Conservation (phyloP, 148 eudicot species). For the Spergularia bocconei region DNA sequence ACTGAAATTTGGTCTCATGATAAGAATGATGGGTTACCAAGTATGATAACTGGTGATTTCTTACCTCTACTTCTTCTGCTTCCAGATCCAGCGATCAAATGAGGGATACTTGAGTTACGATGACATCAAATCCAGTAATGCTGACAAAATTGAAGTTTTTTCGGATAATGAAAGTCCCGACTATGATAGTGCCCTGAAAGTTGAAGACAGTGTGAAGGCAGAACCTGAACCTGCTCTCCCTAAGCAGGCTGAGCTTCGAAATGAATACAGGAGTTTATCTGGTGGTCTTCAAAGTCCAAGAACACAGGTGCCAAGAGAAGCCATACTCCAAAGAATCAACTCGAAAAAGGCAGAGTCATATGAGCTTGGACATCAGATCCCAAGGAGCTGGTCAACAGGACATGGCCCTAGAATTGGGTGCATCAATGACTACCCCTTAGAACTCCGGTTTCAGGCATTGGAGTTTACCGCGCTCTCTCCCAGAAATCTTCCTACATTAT, state of each 20-base stretch:
- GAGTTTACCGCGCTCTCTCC: conserved; percentile 77
- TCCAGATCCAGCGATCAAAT: conserved; percentile 52
- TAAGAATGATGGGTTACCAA: not conserved
- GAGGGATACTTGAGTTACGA: conserved; percentile 56
- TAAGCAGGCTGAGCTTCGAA: conserved; percentile 30
- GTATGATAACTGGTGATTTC: not conserved
- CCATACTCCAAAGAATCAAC: conserved; percentile 64
- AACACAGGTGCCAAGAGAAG: conserved; percentile 53
- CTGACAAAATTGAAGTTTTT: conserved; percentile 17
- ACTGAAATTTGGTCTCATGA: not conserved
- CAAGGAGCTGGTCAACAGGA: conserved; percentile 72
- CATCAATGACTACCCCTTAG: conserved; percentile 74
- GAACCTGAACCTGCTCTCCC: conserved; percentile 27
- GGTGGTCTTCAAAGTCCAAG: conserved; percentile 84
- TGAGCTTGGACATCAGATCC: conserved; percentile 67
- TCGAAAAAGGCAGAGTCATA: conserved; percentile 62
- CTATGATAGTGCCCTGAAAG: conserved; percentile 18
- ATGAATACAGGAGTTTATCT: conserved; percentile 57
- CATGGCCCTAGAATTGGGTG: conserved; percentile 89
- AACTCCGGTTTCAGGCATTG: conserved; percentile 70
- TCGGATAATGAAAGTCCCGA: conserved; percentile 30
- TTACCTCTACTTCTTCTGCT: conserved; percentile 7
- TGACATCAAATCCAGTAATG: conserved; percentile 23
- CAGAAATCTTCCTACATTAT: conserved; percentile 20
- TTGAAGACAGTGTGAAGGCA: conserved; percentile 15